Evolutionary conservation across 371 early-diverging fungal genomes (phyloP), one percentile per base, ranked within the genome.

Genomic region (Mucor plumbeus): DNA sequence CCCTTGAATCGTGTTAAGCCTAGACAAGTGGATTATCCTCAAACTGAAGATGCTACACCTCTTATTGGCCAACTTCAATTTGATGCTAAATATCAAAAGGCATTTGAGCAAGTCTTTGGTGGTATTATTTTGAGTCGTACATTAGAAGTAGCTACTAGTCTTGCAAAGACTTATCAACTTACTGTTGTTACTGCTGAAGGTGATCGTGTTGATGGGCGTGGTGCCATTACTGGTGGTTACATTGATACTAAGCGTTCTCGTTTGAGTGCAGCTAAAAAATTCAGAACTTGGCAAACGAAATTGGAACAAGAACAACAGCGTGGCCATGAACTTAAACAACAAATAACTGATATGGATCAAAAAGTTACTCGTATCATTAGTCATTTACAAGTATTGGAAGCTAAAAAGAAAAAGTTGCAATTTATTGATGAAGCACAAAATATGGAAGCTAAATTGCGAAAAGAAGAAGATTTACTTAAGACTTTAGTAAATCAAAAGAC

Each of bases 201-300:
- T 82, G 72, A 97, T 71, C 92, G 95, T 19, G 94, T 95, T 6
- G 98, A 98, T 67, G 85, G 94, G 17, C 94, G 94, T 69, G 99
- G 99, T 50, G 94, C 95, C 4, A 82, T 99, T 36, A 90, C 92
- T 26, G 99, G 99, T 74, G 99, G 99, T 47, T 97, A 87, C 71
- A 80, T 87, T 54, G 97, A 95, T 72, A 80, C 77, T 35, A 85
- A 88, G 31, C 82, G 87, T 33, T 91, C 95, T 8, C 87, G 95
- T n/a, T 75, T 98, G 14, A 90, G 89, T 54, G 85, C 92, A 1
- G 90, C 90, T 41, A 85, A 88, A 61, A 71, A 58, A 11, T 71
- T 82, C 60, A 83, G 71, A 56, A 47, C 61, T 1, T 75, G 75
- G 63, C 78, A 79, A 50, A 68, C 81, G 0, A 79, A 82, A 21